These are phyloP conservation scores for Taiozyma sp. DNA, from an alignment of 1,139 yeast genomes.

Conservation along the genomic window DNA sequence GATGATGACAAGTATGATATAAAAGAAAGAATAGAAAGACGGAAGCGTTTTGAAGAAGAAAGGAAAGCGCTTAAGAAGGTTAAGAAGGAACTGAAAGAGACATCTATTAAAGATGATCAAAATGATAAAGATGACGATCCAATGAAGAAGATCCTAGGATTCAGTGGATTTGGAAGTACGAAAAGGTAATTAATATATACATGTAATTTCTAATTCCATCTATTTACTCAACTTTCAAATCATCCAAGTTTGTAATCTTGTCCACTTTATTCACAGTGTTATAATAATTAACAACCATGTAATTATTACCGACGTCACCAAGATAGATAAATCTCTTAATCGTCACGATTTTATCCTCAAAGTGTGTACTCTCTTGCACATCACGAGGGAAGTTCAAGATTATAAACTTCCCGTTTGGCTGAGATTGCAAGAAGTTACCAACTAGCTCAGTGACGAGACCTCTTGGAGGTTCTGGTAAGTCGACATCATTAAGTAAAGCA, in stretches of 20 bases:
- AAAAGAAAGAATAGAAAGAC: slow-evolving; percentile 25
- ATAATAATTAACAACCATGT: slow-evolving; percentile 44
- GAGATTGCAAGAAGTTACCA: slow-evolving; percentile 36
- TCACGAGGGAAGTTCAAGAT: slow-evolving; percentile 50
- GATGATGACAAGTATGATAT: slow-evolving; percentile 34
- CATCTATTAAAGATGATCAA: slow-evolving; percentile 10
- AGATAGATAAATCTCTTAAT: slow-evolving; percentile 30
- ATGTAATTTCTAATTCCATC: background rate
- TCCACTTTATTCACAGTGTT: slow-evolving; percentile 47
- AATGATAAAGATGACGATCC: slow-evolving; percentile 23
- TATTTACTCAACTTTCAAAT: slow-evolving; percentile 2
- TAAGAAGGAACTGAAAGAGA: slow-evolving; percentile 20
- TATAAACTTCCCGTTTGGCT: slow-evolving; percentile 39
- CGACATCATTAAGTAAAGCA: slow-evolving; percentile 28
- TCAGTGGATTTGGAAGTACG: slow-evolving; percentile 41
- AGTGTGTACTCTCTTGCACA: slow-evolving; percentile 53
- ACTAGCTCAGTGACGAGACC: slow-evolving; percentile 56
- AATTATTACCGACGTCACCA: slow-evolving; percentile 22
- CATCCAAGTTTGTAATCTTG: slow-evolving; percentile 17
- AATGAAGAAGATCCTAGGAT: slow-evolving; percentile 54
- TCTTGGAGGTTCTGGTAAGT: slow-evolving; percentile 38
- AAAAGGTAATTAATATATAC: slow-evolving; percentile 19
- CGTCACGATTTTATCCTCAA: slow-evolving; percentile 32
- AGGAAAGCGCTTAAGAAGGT: background rate
- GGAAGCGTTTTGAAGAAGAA: slow-evolving; percentile 27